Evolutionary conservation across 1,284 basidiomycete species (phyloP), one percentile per base, ranked within the genome.

Genomic region (Boletus mariae): DNA sequence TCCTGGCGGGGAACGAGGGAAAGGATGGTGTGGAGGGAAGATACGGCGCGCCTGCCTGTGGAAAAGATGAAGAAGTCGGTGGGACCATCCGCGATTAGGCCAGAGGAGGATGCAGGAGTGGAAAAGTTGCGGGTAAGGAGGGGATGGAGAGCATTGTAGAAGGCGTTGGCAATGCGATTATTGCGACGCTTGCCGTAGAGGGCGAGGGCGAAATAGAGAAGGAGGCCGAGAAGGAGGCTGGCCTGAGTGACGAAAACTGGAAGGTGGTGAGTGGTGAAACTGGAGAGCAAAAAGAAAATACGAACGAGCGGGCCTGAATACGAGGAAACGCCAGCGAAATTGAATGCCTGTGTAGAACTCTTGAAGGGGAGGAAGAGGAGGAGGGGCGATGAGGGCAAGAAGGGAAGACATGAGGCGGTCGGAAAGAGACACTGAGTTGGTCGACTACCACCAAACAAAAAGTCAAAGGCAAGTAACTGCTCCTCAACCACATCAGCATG

Each of bases 61-160:
- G 91, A 92, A 72, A 88, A 96, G 61, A 79, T 78, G 73, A 92
- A 90, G 68, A 85, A 90, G 73, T 91, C 86, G 6, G 84, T 79
- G 59, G 85, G 77, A 15, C 91, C 90, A 63, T 93, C 90, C 45
- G 73, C 61, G 41, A 77, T 75, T 51, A 83, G 68, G n/a, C 78
- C 70, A n/a, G 73, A 75, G 28, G 73, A 70, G 52, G 77, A 68
- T 2, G 68, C 55, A 57, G 89, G 85, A 45, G 74, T 78, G 25
- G 87, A 85, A 69, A 92, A 92, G 64, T 92, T 87, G 41, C 77
- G 70, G 42, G 76, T 68, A 55, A 87, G 80, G 52, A 87, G 67
- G 11, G 77, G 71, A 15, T 71, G 67, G 65, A 89, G 80, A 9
- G 79, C 76, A 26, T 76, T 68, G 56, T 86, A 74, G 85, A 87